phyloP scores from a whole-genome alignment of 2,329 filamentous ascomycete species.

The Xylaria sp. region DNA sequence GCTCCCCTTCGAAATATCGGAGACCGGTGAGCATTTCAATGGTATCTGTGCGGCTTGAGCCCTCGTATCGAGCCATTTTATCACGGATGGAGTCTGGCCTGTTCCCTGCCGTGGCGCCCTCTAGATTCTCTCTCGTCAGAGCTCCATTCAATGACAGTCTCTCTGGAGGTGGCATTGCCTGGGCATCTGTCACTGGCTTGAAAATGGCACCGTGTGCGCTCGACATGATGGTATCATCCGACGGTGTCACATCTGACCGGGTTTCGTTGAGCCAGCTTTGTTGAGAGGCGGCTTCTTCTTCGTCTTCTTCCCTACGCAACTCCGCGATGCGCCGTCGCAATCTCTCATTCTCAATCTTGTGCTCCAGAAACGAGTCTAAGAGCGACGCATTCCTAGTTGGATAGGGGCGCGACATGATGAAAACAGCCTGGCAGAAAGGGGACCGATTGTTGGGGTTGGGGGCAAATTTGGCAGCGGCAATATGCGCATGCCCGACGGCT shows the following conservation, averaged over 20 bases:
- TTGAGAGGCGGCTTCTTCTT: slow-evolving; percentile 74
- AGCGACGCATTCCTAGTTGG: slow-evolving; percentile 85
- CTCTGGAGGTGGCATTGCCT: slow-evolving; percentile 69
- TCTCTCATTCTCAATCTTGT: slow-evolving; percentile 95
- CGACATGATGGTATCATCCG: slow-evolving; percentile 51
- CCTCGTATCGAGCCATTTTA: slow-evolving; percentile 84
- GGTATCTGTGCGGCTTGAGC: slow-evolving; percentile 76
- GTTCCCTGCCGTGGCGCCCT: slow-evolving; percentile 69
- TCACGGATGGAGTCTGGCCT: slow-evolving; percentile 79
- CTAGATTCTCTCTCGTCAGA: slow-evolving; percentile 80
- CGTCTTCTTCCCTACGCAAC: slow-evolving; percentile 82
- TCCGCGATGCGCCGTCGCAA: slow-evolving; percentile 83
- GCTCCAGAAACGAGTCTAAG: slow-evolving; percentile 91
- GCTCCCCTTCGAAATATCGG: slow-evolving; percentile 85
- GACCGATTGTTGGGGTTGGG: slow-evolving; percentile 68
- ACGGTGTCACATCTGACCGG: slow-evolving; percentile 58
- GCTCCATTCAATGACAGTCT: slow-evolving; percentile 71
- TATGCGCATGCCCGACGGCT: slow-evolving; percentile 89
- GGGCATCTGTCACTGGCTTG: slow-evolving; percentile 46
- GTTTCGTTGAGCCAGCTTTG: slow-evolving; percentile 64
- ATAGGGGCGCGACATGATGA: slow-evolving; percentile 91
- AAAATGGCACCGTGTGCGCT: slow-evolving; percentile 41
- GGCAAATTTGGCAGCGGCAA: slow-evolving; percentile 70
- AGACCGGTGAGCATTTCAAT: slow-evolving; percentile 94
- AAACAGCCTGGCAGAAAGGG: slow-evolving; percentile 84